These are phyloP conservation scores for Nicotiana otophora DNA, from an alignment of 257 asterid species.

Conservation along the genomic window DNA sequence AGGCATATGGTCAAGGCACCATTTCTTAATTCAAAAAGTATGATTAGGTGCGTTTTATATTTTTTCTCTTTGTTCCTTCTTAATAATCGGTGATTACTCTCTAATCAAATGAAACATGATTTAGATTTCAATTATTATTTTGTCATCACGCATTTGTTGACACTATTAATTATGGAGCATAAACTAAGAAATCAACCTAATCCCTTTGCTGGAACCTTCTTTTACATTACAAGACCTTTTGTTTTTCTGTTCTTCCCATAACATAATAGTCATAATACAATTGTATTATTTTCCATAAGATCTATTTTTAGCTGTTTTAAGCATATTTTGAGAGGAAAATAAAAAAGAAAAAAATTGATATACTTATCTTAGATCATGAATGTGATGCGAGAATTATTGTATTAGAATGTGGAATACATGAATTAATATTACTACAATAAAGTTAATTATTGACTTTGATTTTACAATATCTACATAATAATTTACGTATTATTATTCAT, in stretches of 20 bases:
- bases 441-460: too few species aligned
- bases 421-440: too few species aligned
- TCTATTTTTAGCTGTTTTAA: too few species aligned
- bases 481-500: too few species aligned
- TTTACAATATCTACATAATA: too few species aligned
- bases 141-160: conserved; percentile 6
- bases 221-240: neutral
- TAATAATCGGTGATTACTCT: neutral
- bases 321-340: too few species aligned
- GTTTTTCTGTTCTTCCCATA: neutral
- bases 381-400: too few species aligned
- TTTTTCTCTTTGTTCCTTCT: neutral
- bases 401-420: too few species aligned
- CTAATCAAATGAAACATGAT: neutral
- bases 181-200: neutral
- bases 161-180: neutral
- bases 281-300: neutral
- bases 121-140: neutral
- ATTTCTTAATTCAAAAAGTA: neutral
- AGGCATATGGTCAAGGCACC: neutral
- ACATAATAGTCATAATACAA: neutral
- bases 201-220: neutral
- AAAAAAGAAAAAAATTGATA: too few species aligned
- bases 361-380: too few species aligned
- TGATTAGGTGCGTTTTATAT: neutral